A percentile compares a stretch with the other conserved stretches of the same genome.
These are phyloP conservation scores for Komagataella ulmi DNA, from an alignment of 805 yeast species.

Conservation along the genomic window DNA sequence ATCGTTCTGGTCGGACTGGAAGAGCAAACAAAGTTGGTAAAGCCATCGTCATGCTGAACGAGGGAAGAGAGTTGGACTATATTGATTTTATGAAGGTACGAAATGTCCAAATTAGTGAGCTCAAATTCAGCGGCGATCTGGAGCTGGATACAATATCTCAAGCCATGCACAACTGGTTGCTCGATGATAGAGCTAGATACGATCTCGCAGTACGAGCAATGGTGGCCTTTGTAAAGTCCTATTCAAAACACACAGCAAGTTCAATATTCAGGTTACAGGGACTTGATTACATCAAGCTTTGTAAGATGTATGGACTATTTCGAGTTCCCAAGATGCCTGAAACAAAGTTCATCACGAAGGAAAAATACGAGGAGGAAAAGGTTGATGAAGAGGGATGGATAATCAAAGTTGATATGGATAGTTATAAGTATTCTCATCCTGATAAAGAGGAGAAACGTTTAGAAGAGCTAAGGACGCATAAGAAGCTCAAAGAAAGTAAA, in stretches of 20 bases:
- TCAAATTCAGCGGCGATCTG: conserved; percentile 12
- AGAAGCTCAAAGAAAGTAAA: conserved; percentile 19
- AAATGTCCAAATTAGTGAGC: conserved; percentile 36
- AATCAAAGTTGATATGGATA: conserved; percentile 51
- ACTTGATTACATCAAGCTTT: conserved; percentile 61
- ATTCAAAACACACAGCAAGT: conserved; percentile 76
- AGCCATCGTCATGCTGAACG: conserved; percentile 61
- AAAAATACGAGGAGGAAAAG: conserved; percentile 7
- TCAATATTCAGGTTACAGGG: conserved; percentile 72
- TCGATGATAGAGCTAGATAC: conserved; percentile 66
- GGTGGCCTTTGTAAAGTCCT: conserved; percentile 73
- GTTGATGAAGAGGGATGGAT: conserved; percentile 72
- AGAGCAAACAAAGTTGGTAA: conserved; percentile 78
- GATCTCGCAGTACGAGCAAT: conserved; percentile 71
- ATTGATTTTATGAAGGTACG: conserved; percentile 70
- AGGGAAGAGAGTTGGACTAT: conserved; percentile 72
- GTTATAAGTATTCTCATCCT: conserved; percentile 48
- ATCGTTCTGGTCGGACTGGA: conserved; percentile 92
- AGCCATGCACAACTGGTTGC: conserved; percentile 37
- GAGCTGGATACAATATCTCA: conserved; percentile 5
- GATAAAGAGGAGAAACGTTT: conserved; percentile 51
- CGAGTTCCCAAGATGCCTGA: conserved; percentile 96
- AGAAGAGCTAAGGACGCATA: conserved; percentile 37
- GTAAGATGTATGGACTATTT: conserved; percentile 65
- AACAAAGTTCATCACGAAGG: conserved; percentile 32